A percentile compares a stretch with the other conserved stretches of the same genome.
These are phyloP conservation scores for Trypanosoma cruzi DNA, from an alignment of 208 protist genomes.

Conservation along the genomic window DNA sequence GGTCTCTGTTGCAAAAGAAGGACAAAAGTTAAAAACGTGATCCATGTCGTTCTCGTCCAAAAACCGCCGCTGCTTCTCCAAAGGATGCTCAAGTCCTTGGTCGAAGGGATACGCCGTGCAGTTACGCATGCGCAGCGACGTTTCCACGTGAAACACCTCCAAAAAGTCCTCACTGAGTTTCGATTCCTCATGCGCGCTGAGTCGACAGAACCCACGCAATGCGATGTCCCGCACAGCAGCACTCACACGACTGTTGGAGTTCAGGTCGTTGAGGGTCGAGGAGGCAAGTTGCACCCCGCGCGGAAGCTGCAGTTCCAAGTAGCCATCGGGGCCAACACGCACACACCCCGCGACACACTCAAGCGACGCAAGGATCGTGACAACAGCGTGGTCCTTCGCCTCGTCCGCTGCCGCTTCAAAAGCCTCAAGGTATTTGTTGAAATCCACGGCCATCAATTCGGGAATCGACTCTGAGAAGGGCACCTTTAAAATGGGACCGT, in stretches of 20 bases:
- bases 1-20: neutral
- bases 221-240: constrained; percentile 38
- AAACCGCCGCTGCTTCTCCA: constrained; percentile 65
- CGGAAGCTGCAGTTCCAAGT: constrained; percentile 60
- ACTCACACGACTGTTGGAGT: constrained; percentile 78
- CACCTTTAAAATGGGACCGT: neutral
- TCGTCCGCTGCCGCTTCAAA: constrained; percentile 53
- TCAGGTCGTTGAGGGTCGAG: constrained; percentile 82
- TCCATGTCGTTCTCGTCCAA: constrained; percentile 78
- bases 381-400: constrained; percentile 83
- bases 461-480: constrained; percentile 49
- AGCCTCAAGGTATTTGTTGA: constrained; percentile 66
- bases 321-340: constrained; percentile 49
- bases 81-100: constrained; percentile 61
- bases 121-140: constrained; percentile 65
- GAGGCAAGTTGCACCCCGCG: constrained; percentile 56
- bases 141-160: constrained; percentile 74
- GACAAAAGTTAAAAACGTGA: constrained; percentile 30
- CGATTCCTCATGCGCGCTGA: constrained; percentile 24
- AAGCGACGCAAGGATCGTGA: constrained; percentile 52
- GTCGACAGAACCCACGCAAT: constrained; percentile 45
- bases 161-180: constrained; percentile 31
- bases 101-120: constrained; percentile 85
- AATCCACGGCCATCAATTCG: constrained; percentile 42
- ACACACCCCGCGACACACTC: constrained; percentile 43